These are phyloP conservation scores for Nothophytophthora sp. DNA, from an alignment of 352 stramenopile genomes.

Conservation along the genomic window DNA sequence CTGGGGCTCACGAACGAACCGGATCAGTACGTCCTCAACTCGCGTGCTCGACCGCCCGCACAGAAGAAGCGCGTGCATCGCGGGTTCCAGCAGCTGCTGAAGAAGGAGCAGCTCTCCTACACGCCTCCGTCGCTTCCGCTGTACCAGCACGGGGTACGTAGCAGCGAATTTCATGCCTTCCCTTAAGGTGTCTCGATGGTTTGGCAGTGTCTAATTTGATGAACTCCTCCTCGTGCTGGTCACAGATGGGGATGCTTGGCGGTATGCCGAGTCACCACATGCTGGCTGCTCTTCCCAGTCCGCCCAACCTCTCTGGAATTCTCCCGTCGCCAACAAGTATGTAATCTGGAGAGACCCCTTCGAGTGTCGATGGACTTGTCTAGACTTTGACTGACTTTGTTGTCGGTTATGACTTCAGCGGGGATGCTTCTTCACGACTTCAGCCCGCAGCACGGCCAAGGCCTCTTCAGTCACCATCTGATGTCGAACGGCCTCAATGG, in stretches of 20 bases:
- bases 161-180: not conserved
- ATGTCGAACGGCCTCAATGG: conserved; percentile 31
- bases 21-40: conserved; percentile 65
- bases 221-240: not conserved
- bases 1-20: conserved; percentile 66
- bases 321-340: conserved; percentile 80
- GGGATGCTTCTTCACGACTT: conserved; percentile 84
- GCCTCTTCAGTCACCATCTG: conserved; percentile 52
- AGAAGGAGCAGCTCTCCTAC: conserved; percentile 75
- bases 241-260: conserved; percentile 66
- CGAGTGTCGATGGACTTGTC: too few species aligned
- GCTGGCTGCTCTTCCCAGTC: conserved; percentile 61
- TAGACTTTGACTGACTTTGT: conserved; percentile 12
- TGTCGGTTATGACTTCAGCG: conserved; percentile 24
- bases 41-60: conserved; percentile 20
- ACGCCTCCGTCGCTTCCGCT: conserved; percentile 63
- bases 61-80: conserved; percentile 77
- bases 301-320: conserved; percentile 72
- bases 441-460: conserved; percentile 57
- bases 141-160: conserved; percentile 70
- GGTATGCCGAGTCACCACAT: conserved; percentile 62
- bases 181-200: not conserved
- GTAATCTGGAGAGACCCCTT: conserved; percentile 27
- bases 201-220: not conserved
- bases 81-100: conserved; percentile 79